Conservation (phyloP, 192 early-diverging fungal genomes). For the Coemansia sp. region DNA sequence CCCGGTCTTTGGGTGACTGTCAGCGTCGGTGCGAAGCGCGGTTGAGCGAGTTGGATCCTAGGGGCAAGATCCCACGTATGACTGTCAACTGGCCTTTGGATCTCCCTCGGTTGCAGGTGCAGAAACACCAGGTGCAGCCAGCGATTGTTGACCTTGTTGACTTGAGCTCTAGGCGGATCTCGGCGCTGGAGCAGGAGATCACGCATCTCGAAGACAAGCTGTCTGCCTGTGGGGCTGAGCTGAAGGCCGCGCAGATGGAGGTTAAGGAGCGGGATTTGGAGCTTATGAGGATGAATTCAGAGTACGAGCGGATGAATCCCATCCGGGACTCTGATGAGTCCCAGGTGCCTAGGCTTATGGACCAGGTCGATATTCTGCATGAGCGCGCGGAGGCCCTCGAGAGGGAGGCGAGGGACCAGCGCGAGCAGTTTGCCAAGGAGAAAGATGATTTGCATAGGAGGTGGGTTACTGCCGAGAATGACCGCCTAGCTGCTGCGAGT, state of each 20-base stretch:
- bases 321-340: background rate
- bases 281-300: slow-evolving; percentile 37
- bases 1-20: slow-evolving; percentile 26
- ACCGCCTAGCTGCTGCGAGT: slow-evolving; percentile 14
- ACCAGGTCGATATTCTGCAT: slow-evolving; percentile 53
- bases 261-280: slow-evolving; percentile 50
- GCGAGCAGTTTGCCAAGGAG: slow-evolving; percentile 37
- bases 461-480: slow-evolving; percentile 50
- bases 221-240: slow-evolving; percentile 8
- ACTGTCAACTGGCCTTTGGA: slow-evolving; percentile 5
- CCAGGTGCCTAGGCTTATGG: slow-evolving; percentile 24
- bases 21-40: slow-evolving; percentile 25
- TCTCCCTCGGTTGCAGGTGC: background rate
- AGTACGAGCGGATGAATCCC: slow-evolving; percentile 7
- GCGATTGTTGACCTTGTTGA: slow-evolving; percentile 47
- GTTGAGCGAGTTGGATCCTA: slow-evolving; percentile 24
- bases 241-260: slow-evolving; percentile 33
- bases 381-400: slow-evolving; percentile 46
- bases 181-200: slow-evolving; percentile 47
- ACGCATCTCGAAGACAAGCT: slow-evolving; percentile 35
- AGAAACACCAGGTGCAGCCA: slow-evolving; percentile 4
- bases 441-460: slow-evolving; percentile 42
- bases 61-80: slow-evolving; percentile 32
- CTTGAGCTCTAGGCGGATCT: slow-evolving; percentile 40
- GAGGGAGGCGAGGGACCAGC: slow-evolving; percentile 26